Evolutionary conservation across 352 stramenopile genomes (phyloP).

Genomic region (Pythium apleroticum): DNA sequence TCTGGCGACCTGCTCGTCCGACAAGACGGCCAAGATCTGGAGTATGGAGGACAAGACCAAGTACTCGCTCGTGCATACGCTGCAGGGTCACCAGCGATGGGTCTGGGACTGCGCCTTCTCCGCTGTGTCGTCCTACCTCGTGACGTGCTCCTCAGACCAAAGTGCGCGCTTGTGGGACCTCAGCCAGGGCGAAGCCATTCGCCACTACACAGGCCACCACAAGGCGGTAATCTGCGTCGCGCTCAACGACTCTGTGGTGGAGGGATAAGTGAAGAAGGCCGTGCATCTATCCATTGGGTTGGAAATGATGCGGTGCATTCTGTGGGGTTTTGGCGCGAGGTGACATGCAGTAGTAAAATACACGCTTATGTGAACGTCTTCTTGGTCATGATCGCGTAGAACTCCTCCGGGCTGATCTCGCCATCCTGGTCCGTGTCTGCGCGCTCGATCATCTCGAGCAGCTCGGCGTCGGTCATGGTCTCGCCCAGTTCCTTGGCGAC

Average conservation of each 20-base stretch:
- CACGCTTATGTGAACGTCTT: conserved; percentile 79
- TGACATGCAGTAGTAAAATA: conserved; percentile 20
- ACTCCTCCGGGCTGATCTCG: conserved; percentile 97
- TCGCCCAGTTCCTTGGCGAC: conserved; percentile 98
- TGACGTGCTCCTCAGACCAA: conserved; percentile 96
- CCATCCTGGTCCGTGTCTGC: conserved; percentile 95
- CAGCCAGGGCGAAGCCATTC: conserved; percentile 81
- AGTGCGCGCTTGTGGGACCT: conserved; percentile 98
- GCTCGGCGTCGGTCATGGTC: conserved; percentile 98
- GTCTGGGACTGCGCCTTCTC: conserved; percentile 99
- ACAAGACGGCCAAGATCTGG: conserved; percentile 94
- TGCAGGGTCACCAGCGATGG: conserved; percentile 93
- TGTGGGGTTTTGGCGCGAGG: not conserved
- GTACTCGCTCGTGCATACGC: conserved; percentile 67
- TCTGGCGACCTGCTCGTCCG: conserved; percentile 92
- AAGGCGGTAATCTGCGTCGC: conserved; percentile 89
- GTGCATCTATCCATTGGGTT: not conserved
- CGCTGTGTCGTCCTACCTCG: conserved; percentile 97
- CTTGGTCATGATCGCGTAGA: conserved; percentile 99
- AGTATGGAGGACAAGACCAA: conserved; percentile 40
- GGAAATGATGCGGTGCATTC: not conserved
- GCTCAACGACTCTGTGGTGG: conserved; percentile 78
- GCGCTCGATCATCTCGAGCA: conserved; percentile 99
- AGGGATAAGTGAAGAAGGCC: not conserved
- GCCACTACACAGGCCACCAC: conserved; percentile 89